Evolutionary conservation across 495 filamentous ascomycete genomes (phyloP), one percentile per base, ranked within the genome.

Genomic region (Cercophora newfieldiana): DNA sequence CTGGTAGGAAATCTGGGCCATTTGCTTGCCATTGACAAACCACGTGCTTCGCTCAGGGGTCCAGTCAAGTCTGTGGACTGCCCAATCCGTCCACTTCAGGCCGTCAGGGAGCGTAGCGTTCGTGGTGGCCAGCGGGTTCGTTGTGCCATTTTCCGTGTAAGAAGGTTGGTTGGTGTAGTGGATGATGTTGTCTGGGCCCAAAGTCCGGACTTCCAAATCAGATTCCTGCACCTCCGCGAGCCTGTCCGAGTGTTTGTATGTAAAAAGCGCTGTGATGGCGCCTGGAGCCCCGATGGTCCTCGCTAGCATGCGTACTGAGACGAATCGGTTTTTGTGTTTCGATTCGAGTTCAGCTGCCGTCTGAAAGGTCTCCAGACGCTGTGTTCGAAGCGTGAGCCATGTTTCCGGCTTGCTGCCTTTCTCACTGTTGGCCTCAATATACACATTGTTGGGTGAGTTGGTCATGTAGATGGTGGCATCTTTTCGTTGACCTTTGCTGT

Each of bases 121-220:
- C 12, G 69, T 63, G 0, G 81, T 83, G 6, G 85, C 79, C n/a
- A 77, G 74, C 6, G 72, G 55, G 7, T 83, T 72, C 18, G 79
- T 73, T 24, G 82, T 76, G n/a, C 86, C 87, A 1, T 68, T 60
- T 12, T 72, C 67, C 48, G 68, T 77, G 65, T 74, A 75, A 3
- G 77, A 83, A 0, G 91, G 91, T 71, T 94, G 91, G 71, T 94
- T 94, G 44, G 89, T 91, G 75, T 89, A 92, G 67, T 88, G 88
- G 21, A 90, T 78, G 4, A 78, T 78, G 59, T 84, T 72, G 2
- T 73, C 71, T 0, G 85, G 81, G 63, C 88, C 88, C 1, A 75
- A 75, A 0, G 89, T 91, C 18, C 90, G 80, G 64, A 92, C 86
- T 71, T 96, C 92, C 49, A 95, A 83, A 70, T 95, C 92, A 0